Percentiles rank a stretch among this genome's conserved stretches.
These are phyloP conservation scores for Leccinum subgranulosum DNA, from an alignment of 768 basidiomycete species.

Conservation along the genomic window DNA sequence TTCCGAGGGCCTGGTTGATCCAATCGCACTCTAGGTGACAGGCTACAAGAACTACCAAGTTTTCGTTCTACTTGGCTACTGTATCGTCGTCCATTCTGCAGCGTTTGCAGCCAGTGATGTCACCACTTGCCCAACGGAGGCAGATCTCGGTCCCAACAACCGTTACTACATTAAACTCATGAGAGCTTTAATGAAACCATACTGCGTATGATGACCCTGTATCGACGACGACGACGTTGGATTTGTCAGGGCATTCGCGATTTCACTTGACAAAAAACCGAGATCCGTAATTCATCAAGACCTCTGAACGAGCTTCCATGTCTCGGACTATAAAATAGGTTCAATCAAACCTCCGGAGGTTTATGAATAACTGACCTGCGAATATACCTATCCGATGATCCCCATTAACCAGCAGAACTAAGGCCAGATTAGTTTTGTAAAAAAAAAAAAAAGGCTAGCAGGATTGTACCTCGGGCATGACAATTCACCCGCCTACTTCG, in stretches of 20 bases:
- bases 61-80: not conserved
- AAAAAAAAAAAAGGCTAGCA: not conserved
- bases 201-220: not conserved
- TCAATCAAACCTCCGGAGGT: not conserved
- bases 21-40: not conserved
- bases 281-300: conserved; percentile 58
- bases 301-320: conserved; percentile 43
- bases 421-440: not conserved
- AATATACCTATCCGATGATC: conserved; percentile 65
- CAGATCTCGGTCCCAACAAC: not conserved
- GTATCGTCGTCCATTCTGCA: not conserved
- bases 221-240: not conserved
- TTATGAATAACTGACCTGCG: conserved; percentile 11
- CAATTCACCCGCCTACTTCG: conserved; percentile 37
- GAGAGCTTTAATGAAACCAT: conserved; percentile 7
- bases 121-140: not conserved
- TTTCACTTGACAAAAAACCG: conserved; percentile 38
- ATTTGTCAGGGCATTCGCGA: not conserved
- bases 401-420: conserved; percentile 60
- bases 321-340: conserved; percentile 31
- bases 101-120: not conserved
- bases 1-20: not conserved
- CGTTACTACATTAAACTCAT: not conserved
- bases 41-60: not conserved
- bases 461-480: conserved; percentile 39